phyloP scores from a whole-genome alignment of 257 asterid species.

The Cinchona pubescens region DNA sequence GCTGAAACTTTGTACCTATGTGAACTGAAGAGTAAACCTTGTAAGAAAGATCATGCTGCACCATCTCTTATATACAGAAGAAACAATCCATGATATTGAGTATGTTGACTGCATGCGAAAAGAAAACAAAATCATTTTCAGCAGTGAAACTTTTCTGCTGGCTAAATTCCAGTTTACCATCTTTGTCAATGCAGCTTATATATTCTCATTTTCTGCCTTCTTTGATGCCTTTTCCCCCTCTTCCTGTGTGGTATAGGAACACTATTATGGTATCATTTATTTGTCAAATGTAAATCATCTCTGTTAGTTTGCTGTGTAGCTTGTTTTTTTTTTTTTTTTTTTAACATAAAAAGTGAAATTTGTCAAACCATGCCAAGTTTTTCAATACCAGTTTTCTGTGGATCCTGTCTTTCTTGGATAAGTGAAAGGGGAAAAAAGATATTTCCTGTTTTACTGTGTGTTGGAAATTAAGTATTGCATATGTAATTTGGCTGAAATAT shows the following conservation, averaged over 20 bases:
- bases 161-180: not conserved
- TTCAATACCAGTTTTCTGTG: not conserved
- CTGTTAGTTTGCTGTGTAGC: not conserved
- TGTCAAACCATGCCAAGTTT: not conserved
- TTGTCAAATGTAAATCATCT: not conserved
- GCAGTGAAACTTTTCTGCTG: not conserved
- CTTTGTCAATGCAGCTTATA: not conserved
- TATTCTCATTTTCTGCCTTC: not conserved
- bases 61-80: not conserved
- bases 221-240: not conserved
- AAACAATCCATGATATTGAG: not conserved
- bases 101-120: not conserved
- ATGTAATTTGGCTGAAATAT: not conserved
- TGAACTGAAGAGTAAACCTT: not conserved
- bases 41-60: not conserved
- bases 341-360: not conserved
- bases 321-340: too few relatives aligned
- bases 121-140: not conserved
- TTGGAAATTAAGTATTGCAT: not conserved
- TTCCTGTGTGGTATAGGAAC: not conserved
- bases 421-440: not conserved
- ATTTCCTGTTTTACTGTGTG: not conserved
- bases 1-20: not conserved
- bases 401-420: not conserved
- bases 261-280: not conserved